Base-by-base conservation (phyloP, 2,329 filamentous ascomycete species). In the Dothistroma septosporum region DNA sequence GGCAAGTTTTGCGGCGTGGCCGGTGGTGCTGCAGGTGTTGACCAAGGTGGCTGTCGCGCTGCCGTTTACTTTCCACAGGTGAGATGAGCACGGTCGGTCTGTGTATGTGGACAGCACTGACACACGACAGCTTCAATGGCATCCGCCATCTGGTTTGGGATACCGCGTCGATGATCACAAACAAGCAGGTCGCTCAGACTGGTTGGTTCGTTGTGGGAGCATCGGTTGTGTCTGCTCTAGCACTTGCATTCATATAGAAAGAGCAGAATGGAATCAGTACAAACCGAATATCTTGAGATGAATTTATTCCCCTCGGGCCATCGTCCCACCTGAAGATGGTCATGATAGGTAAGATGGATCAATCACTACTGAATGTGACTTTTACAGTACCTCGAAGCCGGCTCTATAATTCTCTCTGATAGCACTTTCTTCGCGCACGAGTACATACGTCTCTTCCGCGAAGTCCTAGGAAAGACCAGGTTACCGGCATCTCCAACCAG, bases 131-230 rank as follows among this genome's bases (percentile, higher is more conserved):
- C 63, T 78, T 87, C 69, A 90, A 89, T 72, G 88, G 87, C n/a
- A 37, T 90, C 21, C 83, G 88, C 72, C 87, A 90, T 83, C 79
- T 91, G 79, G 72, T 80, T 16, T 90, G 88, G 88, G 88, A 91
- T 79, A 76, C 82, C 44, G 86, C 85, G 55, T 78, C 78, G 68
- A 79, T 81, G 55, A 82, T 90, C 63, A 82, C 78, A 69, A 90
- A 90, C 73, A 78, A 82, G 76, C 78, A 82, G 70, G 87, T 90
- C 62, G 83, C 85, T 68, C 79, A 78, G 75, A 86, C 84, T 1
- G 87, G 87, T 16, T 90, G 86, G 85, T 73, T 79, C 46, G 84
- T 84, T 33, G 76, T 89, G 58, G 87, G 80, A 3, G 65, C 85
- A 69, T 85, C 79, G 62, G 76, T 80, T 52, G 74, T 79, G 53